Conservation (phyloP, 2,329 filamentous ascomycete genomes). For the Aspergillus sp. region DNA sequence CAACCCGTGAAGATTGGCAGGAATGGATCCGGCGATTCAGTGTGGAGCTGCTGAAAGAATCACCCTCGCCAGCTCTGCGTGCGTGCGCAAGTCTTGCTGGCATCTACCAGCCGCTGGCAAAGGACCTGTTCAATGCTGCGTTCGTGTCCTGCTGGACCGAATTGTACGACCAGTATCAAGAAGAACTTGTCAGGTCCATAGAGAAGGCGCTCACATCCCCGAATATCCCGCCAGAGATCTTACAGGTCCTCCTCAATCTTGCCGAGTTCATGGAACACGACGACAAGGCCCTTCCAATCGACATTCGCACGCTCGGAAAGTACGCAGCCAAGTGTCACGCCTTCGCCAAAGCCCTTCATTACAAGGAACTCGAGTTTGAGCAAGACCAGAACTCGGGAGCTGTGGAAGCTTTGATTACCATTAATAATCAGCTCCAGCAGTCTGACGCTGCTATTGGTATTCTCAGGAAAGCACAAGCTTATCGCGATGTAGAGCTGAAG, state of each 20-base stretch:
- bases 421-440: constrained; percentile 98
- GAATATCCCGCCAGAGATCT: constrained; percentile 91
- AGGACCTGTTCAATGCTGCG: constrained; percentile 95
- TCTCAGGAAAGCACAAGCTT: constrained; percentile 89
- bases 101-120: constrained; percentile 84
- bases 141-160: constrained; percentile 99
- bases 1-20: constrained; percentile 97
- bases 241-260: constrained; percentile 90
- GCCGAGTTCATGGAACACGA: constrained; percentile 99
- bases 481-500: constrained; percentile 91
- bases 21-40: constrained; percentile 98
- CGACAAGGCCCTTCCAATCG: constrained; percentile 95
- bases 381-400: constrained; percentile 95
- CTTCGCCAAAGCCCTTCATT: constrained; percentile 96
- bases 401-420: constrained; percentile 95
- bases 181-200: constrained; percentile 92
- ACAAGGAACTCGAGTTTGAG: constrained; percentile 97
- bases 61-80: constrained; percentile 88
- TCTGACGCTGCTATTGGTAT: constrained; percentile 98
- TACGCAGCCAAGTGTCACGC: constrained; percentile 97
- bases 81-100: constrained; percentile 90
- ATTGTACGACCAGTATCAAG: constrained; percentile 93
- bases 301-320: constrained; percentile 88
- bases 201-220: constrained; percentile 93
- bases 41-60: constrained; percentile 90